A percentile compares a stretch with the other conserved stretches of the same genome.
phyloP scores from a whole-genome alignment of 495 filamentous ascomycete genomes.

The Penicillium maclennaniae region DNA sequence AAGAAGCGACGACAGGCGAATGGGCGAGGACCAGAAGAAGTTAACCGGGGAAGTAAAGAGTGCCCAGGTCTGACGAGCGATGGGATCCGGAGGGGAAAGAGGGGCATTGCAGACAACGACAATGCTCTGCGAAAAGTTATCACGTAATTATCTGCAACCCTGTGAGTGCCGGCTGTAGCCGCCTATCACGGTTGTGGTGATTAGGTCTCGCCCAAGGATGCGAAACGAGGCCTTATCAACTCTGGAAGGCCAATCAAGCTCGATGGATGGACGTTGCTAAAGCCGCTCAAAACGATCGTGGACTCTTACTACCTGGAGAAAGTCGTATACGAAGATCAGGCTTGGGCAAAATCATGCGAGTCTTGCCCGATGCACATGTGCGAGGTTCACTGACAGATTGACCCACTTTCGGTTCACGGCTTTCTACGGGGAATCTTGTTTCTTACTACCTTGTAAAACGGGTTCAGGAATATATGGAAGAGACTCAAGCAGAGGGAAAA shows the following conservation, averaged over 20 bases:
- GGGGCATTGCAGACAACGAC: slow-evolving; percentile 33
- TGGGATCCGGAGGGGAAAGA: slow-evolving; percentile 38
- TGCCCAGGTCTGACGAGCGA: slow-evolving; percentile 24
- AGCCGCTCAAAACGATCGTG: no score
- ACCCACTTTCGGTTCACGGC: neutral
- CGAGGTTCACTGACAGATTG: neutral
- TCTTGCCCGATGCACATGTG: neutral
- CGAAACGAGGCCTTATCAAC: neutral
- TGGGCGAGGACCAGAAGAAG: slow-evolving; percentile 6
- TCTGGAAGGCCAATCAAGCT: neutral
- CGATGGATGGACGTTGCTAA: no score
- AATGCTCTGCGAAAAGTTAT: slow-evolving; percentile 14
- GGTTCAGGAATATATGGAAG: neutral
- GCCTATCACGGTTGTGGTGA: slow-evolving; percentile 19
- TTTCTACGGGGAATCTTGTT: neutral
- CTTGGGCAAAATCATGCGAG: no score
- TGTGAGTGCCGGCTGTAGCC: slow-evolving; percentile 17
- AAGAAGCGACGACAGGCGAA: slow-evolving; percentile 31
- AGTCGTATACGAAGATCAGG: no score
- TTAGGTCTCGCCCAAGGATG: neutral
- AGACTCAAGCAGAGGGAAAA: neutral
- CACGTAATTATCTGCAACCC: slow-evolving; percentile 26
- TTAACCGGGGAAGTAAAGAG: slow-evolving; percentile 20
- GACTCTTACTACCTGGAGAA: no score
- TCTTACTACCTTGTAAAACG: no score